A percentile compares a stretch with the other conserved stretches of the same genome.
phyloP scores from a whole-genome alignment of 768 basidiomycete genomes.

The Podaxis sp. region DNA sequence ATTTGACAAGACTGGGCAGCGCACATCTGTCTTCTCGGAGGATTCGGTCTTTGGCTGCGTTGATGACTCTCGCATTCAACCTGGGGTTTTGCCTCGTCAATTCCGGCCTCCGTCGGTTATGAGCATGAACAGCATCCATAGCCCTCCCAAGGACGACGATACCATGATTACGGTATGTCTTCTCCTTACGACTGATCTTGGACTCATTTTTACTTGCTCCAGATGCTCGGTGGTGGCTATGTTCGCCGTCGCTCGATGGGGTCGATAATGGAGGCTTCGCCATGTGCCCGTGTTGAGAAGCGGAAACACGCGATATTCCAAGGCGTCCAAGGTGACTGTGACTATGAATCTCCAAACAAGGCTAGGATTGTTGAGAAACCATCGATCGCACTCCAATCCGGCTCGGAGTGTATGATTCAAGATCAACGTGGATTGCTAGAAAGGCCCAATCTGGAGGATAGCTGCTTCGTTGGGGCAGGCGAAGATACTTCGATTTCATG shows the following conservation, averaged over 20 bases:
- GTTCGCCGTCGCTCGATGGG: conserved; percentile 65
- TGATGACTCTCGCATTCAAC: conserved; percentile 26
- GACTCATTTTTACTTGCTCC: neutral
- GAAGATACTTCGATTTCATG: conserved; percentile 54
- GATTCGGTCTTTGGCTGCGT: conserved; percentile 63
- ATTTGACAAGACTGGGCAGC: conserved; percentile 58
- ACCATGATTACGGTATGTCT: conserved; percentile 72
- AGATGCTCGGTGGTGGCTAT: conserved; percentile 81
- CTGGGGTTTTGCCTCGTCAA: conserved; percentile 38
- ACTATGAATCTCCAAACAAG: conserved; percentile 38
- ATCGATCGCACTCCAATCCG: conserved; percentile 62
- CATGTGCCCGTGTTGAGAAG: conserved; percentile 63
- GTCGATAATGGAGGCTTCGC: conserved; percentile 65
- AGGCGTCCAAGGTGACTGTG: conserved; percentile 23
- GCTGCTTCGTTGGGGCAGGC: conserved; percentile 58
- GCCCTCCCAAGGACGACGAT: conserved; percentile 63
- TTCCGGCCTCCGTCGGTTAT: conserved; percentile 65
- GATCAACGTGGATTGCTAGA: conserved; percentile 60
- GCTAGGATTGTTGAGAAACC: conserved; percentile 55
- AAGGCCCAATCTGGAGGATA: conserved; percentile 65
- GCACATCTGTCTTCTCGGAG: conserved; percentile 41
- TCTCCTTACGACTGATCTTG: conserved; percentile 8
- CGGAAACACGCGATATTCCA: conserved; percentile 47
- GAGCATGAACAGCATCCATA: conserved; percentile 46
- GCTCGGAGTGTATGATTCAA: conserved; percentile 63